These are phyloP conservation scores for Guadua angustifolia DNA, from an alignment of 176 grass and related monocot species.

Conservation along the genomic window DNA sequence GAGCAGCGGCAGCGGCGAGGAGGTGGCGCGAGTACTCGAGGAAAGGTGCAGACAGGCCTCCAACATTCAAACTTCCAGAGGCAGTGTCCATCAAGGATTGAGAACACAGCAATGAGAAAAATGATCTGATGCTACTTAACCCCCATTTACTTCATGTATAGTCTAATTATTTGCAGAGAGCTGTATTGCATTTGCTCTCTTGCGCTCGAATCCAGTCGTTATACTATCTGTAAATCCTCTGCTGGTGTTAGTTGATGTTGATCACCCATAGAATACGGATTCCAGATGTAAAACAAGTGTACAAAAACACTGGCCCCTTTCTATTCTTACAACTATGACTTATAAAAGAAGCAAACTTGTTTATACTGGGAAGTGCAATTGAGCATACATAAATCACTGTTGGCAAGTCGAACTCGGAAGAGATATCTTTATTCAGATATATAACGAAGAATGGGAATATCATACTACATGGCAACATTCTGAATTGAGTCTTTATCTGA, in stretches of 20 bases:
- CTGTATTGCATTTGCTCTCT: conserved; percentile 50
- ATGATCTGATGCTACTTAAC: conserved; percentile 42
- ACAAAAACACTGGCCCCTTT: conserved; percentile 23
- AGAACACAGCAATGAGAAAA: conserved; percentile 23
- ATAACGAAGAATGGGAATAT: background rate
- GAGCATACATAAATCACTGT: background rate
- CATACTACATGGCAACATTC: background rate
- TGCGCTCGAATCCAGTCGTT: background rate
- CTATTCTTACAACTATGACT: conserved; percentile 21
- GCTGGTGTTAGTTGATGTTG: conserved; percentile 20
- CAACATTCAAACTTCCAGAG: conserved; percentile 85
- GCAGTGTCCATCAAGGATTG: conserved; percentile 66
- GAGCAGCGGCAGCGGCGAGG: conserved; percentile 76
- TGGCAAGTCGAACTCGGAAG: background rate
- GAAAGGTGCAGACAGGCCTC: conserved; percentile 74
- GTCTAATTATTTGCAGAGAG: conserved; percentile 49
- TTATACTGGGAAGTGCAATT: background rate
- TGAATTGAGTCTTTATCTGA: conserved; percentile 27
- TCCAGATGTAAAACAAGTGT: conserved; percentile 36
- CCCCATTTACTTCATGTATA: conserved; percentile 44
- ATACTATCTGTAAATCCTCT: conserved; percentile 45
- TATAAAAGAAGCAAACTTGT: background rate
- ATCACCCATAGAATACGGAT: conserved; percentile 38
- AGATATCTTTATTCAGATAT: conserved; percentile 6
- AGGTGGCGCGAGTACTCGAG: conserved; percentile 98